phyloP scores from a whole-genome alignment of 1,139 yeast genomes.

The Lodderomyces elongisporus region DNA sequence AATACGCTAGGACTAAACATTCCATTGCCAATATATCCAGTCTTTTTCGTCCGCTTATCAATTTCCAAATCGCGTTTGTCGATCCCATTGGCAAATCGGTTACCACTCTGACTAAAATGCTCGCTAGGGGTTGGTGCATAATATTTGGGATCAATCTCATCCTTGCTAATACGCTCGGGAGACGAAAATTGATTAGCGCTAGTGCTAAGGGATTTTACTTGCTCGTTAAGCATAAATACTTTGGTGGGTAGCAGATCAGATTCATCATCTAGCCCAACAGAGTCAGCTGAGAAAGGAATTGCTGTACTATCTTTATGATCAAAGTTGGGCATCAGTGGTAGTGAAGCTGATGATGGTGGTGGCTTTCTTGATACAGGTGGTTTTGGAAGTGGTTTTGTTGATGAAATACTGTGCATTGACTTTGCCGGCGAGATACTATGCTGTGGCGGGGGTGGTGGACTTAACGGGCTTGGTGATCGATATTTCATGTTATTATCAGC shows the following conservation, averaged over 20 bases:
- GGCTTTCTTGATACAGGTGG: constrained; percentile 6
- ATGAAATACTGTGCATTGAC: constrained; percentile 1
- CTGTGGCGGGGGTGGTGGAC: constrained; percentile 3
- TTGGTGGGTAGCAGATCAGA: constrained; percentile 26
- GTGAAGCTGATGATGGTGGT: constrained; percentile 15
- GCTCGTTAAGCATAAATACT: constrained; percentile 34
- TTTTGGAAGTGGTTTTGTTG: constrained; percentile 14
- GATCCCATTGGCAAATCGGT: constrained; percentile 21
- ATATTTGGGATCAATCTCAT: constrained; percentile 41
- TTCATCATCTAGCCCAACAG: constrained; percentile 33
- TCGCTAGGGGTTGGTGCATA: constrained; percentile 47
- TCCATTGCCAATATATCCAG: constrained; percentile 39
- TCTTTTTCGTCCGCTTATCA: constrained; percentile 23
- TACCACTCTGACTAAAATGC: constrained; percentile 19
- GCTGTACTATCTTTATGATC: constrained; percentile 17
- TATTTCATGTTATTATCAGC: constrained; percentile 1
- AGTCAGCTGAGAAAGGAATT: constrained; percentile 44
- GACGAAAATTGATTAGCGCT: constrained; percentile 7
- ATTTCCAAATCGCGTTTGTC: constrained; percentile 17
- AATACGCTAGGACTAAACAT: constrained; percentile 41
- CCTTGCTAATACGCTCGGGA: constrained; percentile 20
- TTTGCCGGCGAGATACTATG: constrained; percentile 1
- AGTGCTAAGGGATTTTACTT: constrained; percentile 26
- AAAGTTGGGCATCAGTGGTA: no score
- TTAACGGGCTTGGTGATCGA: constrained; percentile 1